A percentile compares a stretch with the other conserved stretches of the same genome.
Conservation (phyloP, 441 rosid species). For the Adansonia madagascariensis region DNA sequence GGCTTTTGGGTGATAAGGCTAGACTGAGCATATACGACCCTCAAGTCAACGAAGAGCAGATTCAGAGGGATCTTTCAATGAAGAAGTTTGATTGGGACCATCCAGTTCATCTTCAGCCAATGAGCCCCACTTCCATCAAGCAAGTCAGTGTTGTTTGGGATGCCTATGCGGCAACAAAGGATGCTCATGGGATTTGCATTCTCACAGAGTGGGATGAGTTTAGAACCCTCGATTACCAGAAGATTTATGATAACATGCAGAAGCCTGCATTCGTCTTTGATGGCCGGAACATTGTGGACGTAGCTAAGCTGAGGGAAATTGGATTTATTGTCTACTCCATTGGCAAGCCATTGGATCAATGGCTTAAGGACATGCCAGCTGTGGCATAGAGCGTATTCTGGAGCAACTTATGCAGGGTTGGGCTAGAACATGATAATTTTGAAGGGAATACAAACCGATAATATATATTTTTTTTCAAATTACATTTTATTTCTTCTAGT, state of each 20-base stretch:
- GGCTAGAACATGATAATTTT: slow-evolving; percentile 10
- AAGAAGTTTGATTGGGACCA: slow-evolving; percentile 71
- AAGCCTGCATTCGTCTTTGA: slow-evolving; percentile 66
- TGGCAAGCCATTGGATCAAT: slow-evolving; percentile 66
- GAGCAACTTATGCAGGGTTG: not conserved
- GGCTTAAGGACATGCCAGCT: slow-evolving; percentile 69
- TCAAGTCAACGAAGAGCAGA: slow-evolving; percentile 61
- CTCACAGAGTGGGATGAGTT: slow-evolving; percentile 70
- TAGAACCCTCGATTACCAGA: slow-evolving; percentile 50
- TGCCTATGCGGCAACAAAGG: slow-evolving; percentile 59
- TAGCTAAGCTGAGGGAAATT: slow-evolving; percentile 50
- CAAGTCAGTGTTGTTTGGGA: slow-evolving; percentile 52
- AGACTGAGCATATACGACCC: slow-evolving; percentile 61
- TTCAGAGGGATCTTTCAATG: slow-evolving; percentile 58
- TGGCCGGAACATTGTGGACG: slow-evolving; percentile 57
- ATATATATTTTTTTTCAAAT: not conserved
- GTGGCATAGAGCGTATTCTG: slow-evolving; percentile 38
- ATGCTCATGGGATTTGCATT: slow-evolving; percentile 62
- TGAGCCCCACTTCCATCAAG: slow-evolving; percentile 41
- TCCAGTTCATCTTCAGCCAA: slow-evolving; percentile 49
- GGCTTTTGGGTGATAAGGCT: slow-evolving; percentile 60
- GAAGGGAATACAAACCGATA: not conserved
- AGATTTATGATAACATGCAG: slow-evolving; percentile 52
- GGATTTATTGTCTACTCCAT: slow-evolving; percentile 67
- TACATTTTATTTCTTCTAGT: slow-evolving; percentile 15